Conservation (phyloP, 2,329 filamentous ascomycete species). For the Pseudogymnoascus sp. region DNA sequence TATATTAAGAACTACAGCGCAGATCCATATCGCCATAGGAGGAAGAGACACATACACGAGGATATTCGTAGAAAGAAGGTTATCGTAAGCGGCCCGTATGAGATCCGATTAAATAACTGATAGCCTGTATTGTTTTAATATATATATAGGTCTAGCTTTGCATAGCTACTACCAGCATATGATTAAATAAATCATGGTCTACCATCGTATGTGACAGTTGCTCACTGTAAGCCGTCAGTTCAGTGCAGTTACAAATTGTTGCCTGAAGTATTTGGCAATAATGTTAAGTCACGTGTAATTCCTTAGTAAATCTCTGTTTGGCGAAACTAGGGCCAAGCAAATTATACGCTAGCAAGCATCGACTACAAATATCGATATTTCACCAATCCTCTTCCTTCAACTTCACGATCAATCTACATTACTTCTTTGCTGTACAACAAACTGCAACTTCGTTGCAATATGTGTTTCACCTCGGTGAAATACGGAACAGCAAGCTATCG, state of each 20-base stretch:
- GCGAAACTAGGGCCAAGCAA: conserved; percentile 1
- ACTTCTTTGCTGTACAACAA: not conserved
- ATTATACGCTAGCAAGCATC: conserved; percentile 5
- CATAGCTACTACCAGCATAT: too few relatives aligned
- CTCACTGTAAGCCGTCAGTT: not conserved
- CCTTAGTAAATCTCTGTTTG: conserved; percentile 1
- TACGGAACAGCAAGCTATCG: not conserved
- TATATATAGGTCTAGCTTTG: too few relatives aligned
- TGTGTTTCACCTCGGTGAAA: not conserved
- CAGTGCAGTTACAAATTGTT: not conserved
- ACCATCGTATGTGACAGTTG: not conserved
- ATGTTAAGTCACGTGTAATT: not conserved
- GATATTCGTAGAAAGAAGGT: too few relatives aligned
- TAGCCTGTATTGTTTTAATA: too few relatives aligned
- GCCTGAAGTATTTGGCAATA: not conserved
- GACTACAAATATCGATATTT: conserved; percentile 7
- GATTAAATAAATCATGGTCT: too few relatives aligned
- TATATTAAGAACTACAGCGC: too few relatives aligned
- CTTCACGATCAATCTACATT: not conserved
- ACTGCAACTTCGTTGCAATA: not conserved
- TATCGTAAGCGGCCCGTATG: too few relatives aligned
- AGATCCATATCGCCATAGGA: too few relatives aligned
- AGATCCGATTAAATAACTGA: too few relatives aligned
- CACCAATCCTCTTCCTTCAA: conserved; percentile 5
- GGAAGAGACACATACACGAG: too few relatives aligned